phyloP scores from a whole-genome alignment of 208 protist genomes.

The Leptomonas pyrrhocoris region DNA sequence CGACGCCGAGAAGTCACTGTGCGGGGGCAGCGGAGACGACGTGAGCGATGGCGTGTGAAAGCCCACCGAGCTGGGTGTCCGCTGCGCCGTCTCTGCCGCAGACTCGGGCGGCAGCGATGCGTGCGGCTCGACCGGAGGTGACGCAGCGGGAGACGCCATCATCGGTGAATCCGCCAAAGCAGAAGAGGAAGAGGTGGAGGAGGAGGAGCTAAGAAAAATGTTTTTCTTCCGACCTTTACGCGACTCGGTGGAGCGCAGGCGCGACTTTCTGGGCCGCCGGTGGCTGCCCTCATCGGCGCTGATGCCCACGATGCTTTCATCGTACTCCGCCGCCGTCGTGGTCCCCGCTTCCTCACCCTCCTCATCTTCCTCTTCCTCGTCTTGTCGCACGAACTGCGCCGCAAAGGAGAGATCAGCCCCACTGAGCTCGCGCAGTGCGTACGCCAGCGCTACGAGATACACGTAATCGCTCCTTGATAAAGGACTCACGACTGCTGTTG shows the following conservation, averaged over 20 bases:
- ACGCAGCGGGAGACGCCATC: background rate
- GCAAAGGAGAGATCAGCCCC: conserved; percentile 14
- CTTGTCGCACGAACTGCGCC: conserved; percentile 20
- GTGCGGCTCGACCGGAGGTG: background rate
- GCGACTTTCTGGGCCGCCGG: background rate
- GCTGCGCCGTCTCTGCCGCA: background rate
- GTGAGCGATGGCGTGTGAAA: background rate
- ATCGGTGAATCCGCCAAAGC: background rate
- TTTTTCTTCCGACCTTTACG: conserved; percentile 8
- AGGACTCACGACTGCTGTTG: conserved; percentile 10
- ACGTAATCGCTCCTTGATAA: conserved; percentile 23
- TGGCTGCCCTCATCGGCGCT: no score
- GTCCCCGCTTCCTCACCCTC: background rate
- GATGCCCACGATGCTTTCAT: background rate
- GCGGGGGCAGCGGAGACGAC: background rate
- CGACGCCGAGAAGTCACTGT: background rate
- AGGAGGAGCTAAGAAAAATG: conserved; percentile 35
- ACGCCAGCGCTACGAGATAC: conserved; percentile 26
- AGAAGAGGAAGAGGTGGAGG: conserved; percentile 6
- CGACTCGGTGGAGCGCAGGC: background rate
- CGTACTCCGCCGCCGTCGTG: background rate
- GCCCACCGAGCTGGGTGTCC: background rate
- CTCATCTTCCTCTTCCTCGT: conserved; percentile 22
- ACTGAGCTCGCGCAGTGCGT: conserved; percentile 25
- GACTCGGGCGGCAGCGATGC: background rate